Evolutionary conservation across 192 early-diverging fungal species (phyloP).

Genomic region (Irineochytrium annulatum): DNA sequence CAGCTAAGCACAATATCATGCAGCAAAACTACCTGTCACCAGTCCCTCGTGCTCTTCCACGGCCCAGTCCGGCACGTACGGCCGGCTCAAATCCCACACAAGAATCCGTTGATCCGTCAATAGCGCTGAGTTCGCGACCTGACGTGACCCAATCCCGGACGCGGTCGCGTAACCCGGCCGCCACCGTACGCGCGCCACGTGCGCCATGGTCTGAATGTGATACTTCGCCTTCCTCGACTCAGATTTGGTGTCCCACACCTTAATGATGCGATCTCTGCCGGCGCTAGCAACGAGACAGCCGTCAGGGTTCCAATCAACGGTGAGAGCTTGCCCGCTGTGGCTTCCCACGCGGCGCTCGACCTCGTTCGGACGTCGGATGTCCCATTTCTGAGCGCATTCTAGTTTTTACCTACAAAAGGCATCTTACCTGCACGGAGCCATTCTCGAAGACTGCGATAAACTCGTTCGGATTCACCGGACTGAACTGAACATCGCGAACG

Average conservation of each 20-base stretch:
- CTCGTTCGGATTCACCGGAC: conserved; percentile 51
- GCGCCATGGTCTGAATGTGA: conserved; percentile 61
- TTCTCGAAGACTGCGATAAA: conserved; percentile 81
- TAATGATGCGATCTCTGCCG: conserved; percentile 72
- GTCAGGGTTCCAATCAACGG: conserved; percentile 72
- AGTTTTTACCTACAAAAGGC: neutral
- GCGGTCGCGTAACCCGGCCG: conserved; percentile 54
- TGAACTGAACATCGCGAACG: conserved; percentile 79
- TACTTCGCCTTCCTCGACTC: conserved; percentile 57
- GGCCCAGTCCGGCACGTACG: conserved; percentile 61
- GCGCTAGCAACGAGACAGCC: conserved; percentile 70
- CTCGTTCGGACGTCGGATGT: conserved; percentile 59
- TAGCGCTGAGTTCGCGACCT: conserved; percentile 70
- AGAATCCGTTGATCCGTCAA: conserved; percentile 60
- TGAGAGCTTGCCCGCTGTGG: conserved; percentile 66
- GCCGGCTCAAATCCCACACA: conserved; percentile 68
- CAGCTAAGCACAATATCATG: neutral
- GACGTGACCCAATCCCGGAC: conserved; percentile 10
- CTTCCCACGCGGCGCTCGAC: conserved; percentile 65
- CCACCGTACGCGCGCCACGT: conserved; percentile 68
- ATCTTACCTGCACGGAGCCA: conserved; percentile 63
- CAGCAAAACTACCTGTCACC: conserved; percentile 53
- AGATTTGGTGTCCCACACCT: conserved; percentile 54
- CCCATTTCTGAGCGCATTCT: conserved; percentile 61
- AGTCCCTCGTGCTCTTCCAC: conserved; percentile 67